Conservation (phyloP, 75 land plant species). For the Picea glauca region DNA sequence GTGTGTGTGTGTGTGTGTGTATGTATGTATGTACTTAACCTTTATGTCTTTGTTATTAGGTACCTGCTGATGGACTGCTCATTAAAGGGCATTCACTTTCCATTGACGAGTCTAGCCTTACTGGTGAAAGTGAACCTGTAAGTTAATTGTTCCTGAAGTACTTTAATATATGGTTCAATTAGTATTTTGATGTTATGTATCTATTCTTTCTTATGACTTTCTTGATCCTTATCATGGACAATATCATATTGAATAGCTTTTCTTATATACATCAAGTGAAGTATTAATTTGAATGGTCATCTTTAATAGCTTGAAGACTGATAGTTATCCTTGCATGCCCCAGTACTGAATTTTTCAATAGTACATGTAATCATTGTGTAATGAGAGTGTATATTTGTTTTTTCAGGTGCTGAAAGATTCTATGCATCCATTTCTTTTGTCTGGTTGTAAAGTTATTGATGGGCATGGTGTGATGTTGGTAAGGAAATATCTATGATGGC, state of each 20-base stretch:
- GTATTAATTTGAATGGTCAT: not conserved
- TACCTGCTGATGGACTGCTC: constrained; percentile 80
- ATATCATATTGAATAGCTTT: constrained; percentile 1
- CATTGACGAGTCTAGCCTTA: constrained; percentile 59
- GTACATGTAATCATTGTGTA: not conserved
- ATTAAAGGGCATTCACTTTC: constrained; percentile 35
- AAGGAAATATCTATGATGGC: not conserved
- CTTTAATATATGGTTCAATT: not conserved
- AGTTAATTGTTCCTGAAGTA: constrained; percentile 5
- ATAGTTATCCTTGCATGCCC: not conserved
- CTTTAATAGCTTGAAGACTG: not conserved
- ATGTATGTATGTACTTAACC: not conserved
- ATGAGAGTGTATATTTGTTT: not conserved
- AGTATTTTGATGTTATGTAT: not conserved
- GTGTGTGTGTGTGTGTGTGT: no score
- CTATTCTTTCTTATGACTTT: no score
- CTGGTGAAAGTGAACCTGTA: constrained; percentile 56
- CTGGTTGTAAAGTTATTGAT: constrained; percentile 52
- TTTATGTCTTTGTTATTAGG: constrained; percentile 35
- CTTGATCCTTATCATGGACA: no score
- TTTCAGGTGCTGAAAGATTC: constrained; percentile 34
- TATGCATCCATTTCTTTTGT: constrained; percentile 40
- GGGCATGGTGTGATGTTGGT: constrained; percentile 43
- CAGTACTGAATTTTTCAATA: not conserved
- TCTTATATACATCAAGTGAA: not conserved